Conservation (phyloP, 208 protist species). For the Leishmania arabica region DNA sequence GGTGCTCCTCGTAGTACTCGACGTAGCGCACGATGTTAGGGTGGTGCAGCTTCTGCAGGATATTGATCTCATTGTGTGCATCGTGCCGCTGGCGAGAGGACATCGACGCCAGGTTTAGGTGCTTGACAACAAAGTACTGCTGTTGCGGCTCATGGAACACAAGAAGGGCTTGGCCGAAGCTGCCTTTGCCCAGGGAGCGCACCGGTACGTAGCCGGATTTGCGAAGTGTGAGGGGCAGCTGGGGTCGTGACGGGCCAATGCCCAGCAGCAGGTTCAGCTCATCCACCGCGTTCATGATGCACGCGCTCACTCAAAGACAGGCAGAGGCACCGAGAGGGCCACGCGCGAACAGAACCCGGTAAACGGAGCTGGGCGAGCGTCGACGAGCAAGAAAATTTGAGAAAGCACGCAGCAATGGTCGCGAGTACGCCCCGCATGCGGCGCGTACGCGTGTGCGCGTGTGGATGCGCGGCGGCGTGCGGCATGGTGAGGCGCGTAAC, state of each 20-base stretch:
- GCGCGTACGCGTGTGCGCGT: not conserved
- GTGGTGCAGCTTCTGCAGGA: conserved; percentile 85
- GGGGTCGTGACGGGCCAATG: conserved; percentile 71
- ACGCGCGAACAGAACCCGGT: not conserved
- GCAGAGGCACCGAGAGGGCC: conserved; percentile 5
- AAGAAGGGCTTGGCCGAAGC: conserved; percentile 83
- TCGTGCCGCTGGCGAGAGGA: conserved; percentile 67
- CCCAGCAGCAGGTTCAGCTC: conserved; percentile 88
- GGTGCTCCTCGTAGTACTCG: conserved; percentile 81
- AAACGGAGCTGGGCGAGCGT: not conserved
- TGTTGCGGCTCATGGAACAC: conserved; percentile 61
- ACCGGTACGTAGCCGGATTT: conserved; percentile 67
- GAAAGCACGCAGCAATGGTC: not conserved
- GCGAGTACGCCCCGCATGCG: not conserved
- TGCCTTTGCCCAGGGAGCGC: conserved; percentile 84
- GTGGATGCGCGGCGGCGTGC: not conserved
- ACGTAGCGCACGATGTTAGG: conserved; percentile 90
- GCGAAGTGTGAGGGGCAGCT: conserved; percentile 74
- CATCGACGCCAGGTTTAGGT: conserved; percentile 85
- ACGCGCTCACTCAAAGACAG: not conserved
- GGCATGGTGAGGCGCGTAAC: not conserved
- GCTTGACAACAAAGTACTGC: conserved; percentile 83
- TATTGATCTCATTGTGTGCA: conserved; percentile 81
- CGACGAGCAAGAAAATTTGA: not conserved
- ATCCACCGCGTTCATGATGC: conserved; percentile 79